Conservation (phyloP, 352 stramenopile species). For the Phytophthora parvispora region DNA sequence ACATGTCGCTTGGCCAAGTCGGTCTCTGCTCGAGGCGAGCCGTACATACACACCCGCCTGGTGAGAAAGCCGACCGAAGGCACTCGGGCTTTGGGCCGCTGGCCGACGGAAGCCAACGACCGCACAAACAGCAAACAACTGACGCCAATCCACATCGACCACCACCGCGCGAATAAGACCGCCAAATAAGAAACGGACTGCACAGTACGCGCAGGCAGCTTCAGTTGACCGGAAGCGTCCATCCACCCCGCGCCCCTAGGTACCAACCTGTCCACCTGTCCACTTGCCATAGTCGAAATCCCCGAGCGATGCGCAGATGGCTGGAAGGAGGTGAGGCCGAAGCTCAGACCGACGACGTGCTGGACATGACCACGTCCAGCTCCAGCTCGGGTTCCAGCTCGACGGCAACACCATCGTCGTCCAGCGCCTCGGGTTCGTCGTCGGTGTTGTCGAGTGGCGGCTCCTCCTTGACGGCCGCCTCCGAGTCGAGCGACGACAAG, state of each 20-base stretch:
- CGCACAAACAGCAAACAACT: slow-evolving; percentile 6
- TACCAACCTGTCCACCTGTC: neutral
- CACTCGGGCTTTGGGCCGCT: slow-evolving; percentile 29
- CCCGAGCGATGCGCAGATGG: slow-evolving; percentile 30
- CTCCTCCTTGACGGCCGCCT: neutral
- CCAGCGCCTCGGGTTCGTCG: no score
- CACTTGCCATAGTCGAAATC: neutral
- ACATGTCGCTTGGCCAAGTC: slow-evolving; percentile 38
- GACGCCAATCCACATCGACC: neutral
- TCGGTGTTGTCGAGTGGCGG: no score
- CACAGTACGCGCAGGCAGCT: no score
- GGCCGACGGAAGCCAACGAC: slow-evolving; percentile 25
- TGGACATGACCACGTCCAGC: neutral
- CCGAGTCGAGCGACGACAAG: slow-evolving; percentile 10
- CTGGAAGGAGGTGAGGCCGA: slow-evolving; percentile 21
- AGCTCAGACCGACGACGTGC: neutral
- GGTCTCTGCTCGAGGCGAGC: slow-evolving; percentile 14
- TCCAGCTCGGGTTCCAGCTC: neutral
- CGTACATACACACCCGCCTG: neutral
- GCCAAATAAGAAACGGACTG: slow-evolving; percentile 14
- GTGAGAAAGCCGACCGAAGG: neutral
- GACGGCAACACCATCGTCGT: no score
- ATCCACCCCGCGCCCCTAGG: no score
- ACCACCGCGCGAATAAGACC: neutral
- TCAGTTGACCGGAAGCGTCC: no score